A percentile compares a stretch with the other conserved stretches of the same genome.
Conservation (phyloP, 257 asterid species). For the Capsicum pubescens region DNA sequence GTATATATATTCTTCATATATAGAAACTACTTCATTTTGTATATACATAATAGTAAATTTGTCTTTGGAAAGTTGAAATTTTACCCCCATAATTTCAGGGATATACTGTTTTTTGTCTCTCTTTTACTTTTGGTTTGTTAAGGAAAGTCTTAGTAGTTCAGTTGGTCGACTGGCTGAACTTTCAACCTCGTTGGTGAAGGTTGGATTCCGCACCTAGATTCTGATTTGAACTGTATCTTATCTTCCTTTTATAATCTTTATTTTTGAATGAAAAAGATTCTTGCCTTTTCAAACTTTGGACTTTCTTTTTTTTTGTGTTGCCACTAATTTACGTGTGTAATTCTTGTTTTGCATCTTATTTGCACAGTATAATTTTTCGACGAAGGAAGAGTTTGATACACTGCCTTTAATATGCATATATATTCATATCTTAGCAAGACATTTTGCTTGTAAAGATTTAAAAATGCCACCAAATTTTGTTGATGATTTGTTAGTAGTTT, state of each 20-base stretch:
- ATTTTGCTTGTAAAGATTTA: not conserved
- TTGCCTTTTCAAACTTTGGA: not conserved
- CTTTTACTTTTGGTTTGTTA: no score
- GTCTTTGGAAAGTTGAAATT: slow-evolving; percentile 12
- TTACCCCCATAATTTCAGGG: not conserved
- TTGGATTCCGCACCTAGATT: no score
- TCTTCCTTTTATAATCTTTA: not conserved
- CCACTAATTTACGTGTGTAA: not conserved
- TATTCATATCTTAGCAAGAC: not conserved
- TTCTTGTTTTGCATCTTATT: not conserved
- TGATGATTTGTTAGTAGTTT: not conserved
- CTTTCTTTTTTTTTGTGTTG: not conserved
- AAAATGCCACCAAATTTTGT: not conserved
- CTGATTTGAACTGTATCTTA: no score
- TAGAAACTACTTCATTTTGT: no score
- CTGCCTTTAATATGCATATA: not conserved
- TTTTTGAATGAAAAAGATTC: not conserved
- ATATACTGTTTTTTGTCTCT: not conserved
- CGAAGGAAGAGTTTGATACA: not conserved
- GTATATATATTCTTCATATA: no score
- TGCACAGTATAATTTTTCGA: not conserved
- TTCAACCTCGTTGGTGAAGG: no score
- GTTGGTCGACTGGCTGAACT: no score
- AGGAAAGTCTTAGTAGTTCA: no score
- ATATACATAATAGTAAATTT: not conserved